phyloP scores from a whole-genome alignment of 352 stramenopile genomes.

The Pythium dissimile region DNA sequence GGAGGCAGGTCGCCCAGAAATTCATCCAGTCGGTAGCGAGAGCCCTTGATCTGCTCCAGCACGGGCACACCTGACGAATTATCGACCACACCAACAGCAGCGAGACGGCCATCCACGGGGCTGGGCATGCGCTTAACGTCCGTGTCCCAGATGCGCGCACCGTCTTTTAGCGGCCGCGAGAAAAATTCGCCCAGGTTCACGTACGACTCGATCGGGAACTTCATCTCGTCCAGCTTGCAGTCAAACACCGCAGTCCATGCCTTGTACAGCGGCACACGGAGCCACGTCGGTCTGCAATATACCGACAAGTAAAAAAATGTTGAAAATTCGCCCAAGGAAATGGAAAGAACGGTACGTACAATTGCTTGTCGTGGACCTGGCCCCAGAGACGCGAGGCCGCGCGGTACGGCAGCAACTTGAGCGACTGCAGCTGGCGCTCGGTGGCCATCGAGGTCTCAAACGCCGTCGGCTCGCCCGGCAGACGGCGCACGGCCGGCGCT shows the following conservation, averaged over 20 bases:
- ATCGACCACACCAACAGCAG: conserved; percentile 59
- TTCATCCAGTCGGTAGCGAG: conserved; percentile 78
- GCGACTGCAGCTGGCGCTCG: conserved; percentile 60
- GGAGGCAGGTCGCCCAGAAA: conserved; percentile 62
- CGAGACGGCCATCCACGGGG: conserved; percentile 68
- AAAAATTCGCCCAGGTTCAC: conserved; percentile 84
- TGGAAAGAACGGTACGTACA: conserved; percentile 37
- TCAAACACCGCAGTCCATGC: conserved; percentile 76
- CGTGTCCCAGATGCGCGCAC: conserved; percentile 41
- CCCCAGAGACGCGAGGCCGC: conserved; percentile 75
- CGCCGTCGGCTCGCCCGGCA: conserved; percentile 26
- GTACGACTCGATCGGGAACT: conserved; percentile 71
- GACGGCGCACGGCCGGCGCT: conserved; percentile 38
- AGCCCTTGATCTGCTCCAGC: conserved; percentile 80
- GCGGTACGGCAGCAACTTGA: conserved; percentile 80
- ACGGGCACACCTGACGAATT: conserved; percentile 42
- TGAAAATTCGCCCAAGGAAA: background rate
- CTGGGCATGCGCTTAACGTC: conserved; percentile 31
- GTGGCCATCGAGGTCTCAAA: conserved; percentile 50
- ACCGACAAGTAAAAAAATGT: conserved; percentile 1
- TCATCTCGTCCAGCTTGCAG: conserved; percentile 86
- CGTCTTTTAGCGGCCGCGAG: conserved; percentile 73
- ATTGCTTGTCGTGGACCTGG: conserved; percentile 68
- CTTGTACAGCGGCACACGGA: conserved; percentile 75
- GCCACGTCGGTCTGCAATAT: conserved; percentile 44